These are phyloP conservation scores for Aureobasidium namibiae DNA, from an alignment of 2,329 filamentous ascomycete species.

Conservation along the genomic window DNA sequence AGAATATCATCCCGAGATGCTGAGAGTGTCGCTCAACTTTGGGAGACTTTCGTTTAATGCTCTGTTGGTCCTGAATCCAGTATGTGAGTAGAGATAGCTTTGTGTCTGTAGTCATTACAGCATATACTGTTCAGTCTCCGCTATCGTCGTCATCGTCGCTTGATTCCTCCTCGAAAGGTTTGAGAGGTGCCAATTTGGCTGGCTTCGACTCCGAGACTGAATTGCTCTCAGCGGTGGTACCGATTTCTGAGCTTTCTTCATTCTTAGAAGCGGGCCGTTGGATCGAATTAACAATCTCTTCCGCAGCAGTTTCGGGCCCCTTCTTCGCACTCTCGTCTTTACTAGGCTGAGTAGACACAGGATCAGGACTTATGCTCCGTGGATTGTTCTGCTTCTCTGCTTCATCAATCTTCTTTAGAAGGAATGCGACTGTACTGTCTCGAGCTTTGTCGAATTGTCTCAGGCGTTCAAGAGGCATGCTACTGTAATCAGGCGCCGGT, in stretches of 20 bases:
- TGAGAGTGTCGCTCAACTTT: too few relatives aligned
- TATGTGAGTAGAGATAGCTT: too few relatives aligned
- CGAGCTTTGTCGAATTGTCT: slow-evolving; percentile 40
- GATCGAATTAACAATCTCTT: too few relatives aligned
- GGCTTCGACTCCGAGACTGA: background rate
- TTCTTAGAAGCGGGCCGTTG: background rate
- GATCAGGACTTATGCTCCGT: background rate
- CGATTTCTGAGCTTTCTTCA: background rate
- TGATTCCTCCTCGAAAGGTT: background rate
- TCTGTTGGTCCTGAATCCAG: too few relatives aligned
- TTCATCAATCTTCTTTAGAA: slow-evolving; percentile 46
- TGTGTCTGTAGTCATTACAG: too few relatives aligned
- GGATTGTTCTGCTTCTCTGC: slow-evolving; percentile 31
- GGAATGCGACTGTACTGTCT: slow-evolving; percentile 45
- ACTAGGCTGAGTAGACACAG: background rate
- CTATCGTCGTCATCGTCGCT: background rate
- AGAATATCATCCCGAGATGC: too few relatives aligned
- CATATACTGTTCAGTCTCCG: background rate
- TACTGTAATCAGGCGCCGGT: slow-evolving; percentile 30
- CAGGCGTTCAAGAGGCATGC: slow-evolving; percentile 34
- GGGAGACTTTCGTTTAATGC: too few relatives aligned
- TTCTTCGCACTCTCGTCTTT: background rate
- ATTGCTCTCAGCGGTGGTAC: background rate
- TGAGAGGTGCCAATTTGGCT: background rate
- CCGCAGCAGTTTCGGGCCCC: background rate